These are phyloP conservation scores for Citrus sinensis DNA, from an alignment of 345 rosid genomes.

Conservation along the genomic window DVS_A1.0 CM039161.1:511001-511500, in stretches of 20 bases:
- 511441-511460: constrained; percentile 63
- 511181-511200: constrained; percentile 51
- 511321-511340: constrained; percentile 86
- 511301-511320: constrained; percentile 82
- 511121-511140: constrained; percentile 46
- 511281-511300: constrained; percentile 63
- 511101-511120: constrained; percentile 30
- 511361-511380: constrained; percentile 87
- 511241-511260: constrained; percentile 53
- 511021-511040: constrained; percentile 32
- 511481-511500: constrained; percentile 75
- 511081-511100: constrained; percentile 51
- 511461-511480: constrained; percentile 66
- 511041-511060: constrained; percentile 49
- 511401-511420: constrained; percentile 69
- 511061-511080: constrained; percentile 63
- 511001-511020: constrained; percentile 44
- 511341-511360: constrained; percentile 96
- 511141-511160: constrained; percentile 43
- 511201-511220: constrained; percentile 47
- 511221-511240: constrained; percentile 48
- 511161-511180: constrained; percentile 43
- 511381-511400: constrained; percentile 69
- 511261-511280: constrained; percentile 47
- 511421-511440: constrained; percentile 76